phyloP scores from a whole-genome alignment of 2,329 filamentous ascomycete genomes.

The Thelonectria blattea region DNA sequence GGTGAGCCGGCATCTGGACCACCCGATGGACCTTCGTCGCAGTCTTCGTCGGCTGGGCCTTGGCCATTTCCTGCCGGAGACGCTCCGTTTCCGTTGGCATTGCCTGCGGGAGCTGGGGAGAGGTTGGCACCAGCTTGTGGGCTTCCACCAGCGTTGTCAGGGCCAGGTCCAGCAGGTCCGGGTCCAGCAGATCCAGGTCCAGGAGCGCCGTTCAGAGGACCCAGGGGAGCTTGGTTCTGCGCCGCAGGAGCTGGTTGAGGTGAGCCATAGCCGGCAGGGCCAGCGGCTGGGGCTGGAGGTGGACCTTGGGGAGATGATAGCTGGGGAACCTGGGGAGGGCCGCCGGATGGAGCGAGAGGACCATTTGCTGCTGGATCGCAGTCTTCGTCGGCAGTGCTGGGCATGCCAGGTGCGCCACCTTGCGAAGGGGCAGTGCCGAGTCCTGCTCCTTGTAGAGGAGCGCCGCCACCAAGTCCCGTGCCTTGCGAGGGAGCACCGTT shows the following conservation, averaged over 20 bases:
- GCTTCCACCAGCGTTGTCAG: background rate
- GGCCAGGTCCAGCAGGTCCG: background rate
- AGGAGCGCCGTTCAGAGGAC: background rate
- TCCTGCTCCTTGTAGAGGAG: background rate
- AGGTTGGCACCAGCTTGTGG: conserved; percentile 1
- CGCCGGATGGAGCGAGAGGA: background rate
- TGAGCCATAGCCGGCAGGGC: background rate
- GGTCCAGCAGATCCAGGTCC: background rate
- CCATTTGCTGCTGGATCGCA: background rate
- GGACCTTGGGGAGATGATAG: background rate
- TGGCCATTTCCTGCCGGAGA: background rate
- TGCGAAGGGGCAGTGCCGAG: background rate
- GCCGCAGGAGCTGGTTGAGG: conserved; percentile 1
- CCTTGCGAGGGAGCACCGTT: too few species aligned
- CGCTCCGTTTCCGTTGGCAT: background rate
- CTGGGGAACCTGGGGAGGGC: background rate
- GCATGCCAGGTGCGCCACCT: background rate
- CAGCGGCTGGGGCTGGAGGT: background rate
- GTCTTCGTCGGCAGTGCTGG: conserved; percentile 6
- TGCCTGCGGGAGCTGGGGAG: background rate
- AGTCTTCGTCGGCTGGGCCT: conserved; percentile 10
- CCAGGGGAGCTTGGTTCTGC: background rate
- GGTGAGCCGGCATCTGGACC: background rate
- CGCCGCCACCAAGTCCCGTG: too few species aligned
- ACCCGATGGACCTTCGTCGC: conserved; percentile 3